phyloP scores from a whole-genome alignment of 176 grass and related monocot genomes.

The Typha latifolia region DNA sequence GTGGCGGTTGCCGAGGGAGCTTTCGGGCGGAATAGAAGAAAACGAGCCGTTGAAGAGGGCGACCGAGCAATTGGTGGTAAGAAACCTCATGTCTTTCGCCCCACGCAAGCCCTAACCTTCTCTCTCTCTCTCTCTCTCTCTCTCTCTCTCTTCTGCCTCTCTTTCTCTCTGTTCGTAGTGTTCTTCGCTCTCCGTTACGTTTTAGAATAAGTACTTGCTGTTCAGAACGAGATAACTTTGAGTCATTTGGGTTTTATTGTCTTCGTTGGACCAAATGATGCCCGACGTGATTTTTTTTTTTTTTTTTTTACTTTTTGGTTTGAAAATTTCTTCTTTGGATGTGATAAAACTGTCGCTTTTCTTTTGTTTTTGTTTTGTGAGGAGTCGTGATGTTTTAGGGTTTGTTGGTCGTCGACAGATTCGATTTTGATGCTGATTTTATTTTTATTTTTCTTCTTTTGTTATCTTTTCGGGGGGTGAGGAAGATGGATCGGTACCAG shows the following conservation, averaged over 20 bases:
- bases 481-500: conserved; percentile 88
- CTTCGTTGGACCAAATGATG: neutral
- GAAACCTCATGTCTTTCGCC: no score
- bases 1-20: conserved; percentile 7
- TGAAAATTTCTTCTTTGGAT: neutral
- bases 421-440: conserved; percentile 4
- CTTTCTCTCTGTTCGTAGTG: neutral
- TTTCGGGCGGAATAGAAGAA: conserved; percentile 15
- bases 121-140: neutral
- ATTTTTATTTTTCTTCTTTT: neutral
- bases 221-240: neutral
- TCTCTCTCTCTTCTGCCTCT: neutral
- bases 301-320: neutral
- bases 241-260: neutral
- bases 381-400: neutral
- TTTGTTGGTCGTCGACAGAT: neutral
- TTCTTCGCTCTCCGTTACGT: neutral
- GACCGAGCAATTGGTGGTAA: neutral
- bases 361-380: no score
- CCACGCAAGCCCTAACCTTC: no score
- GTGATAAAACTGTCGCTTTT: neutral
- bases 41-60: conserved; percentile 13
- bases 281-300: neutral
- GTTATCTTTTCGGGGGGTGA: neutral
- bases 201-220: neutral